Evolutionary conservation across 2,329 filamentous ascomycete species (phyloP).

Genomic region (Aspergillus uvarum): DNA sequence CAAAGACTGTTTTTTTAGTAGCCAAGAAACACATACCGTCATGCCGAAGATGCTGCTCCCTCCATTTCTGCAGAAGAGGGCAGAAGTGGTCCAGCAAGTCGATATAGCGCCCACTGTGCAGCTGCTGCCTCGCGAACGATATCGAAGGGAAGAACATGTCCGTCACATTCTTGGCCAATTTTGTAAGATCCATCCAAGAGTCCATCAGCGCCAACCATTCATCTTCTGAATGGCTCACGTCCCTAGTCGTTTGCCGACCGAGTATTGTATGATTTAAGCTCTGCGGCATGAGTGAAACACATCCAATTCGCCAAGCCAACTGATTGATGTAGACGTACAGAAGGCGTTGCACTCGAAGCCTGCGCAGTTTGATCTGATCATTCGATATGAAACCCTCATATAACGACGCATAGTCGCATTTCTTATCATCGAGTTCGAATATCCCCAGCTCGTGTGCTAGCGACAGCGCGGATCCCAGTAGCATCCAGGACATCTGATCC

Average conservation of each 20-base stretch:
- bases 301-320: conserved; percentile 52
- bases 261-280: conserved; percentile 36
- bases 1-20: not conserved
- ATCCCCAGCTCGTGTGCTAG: conserved; percentile 55
- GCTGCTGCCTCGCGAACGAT: conserved; percentile 35
- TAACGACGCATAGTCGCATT: conserved; percentile 24
- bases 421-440: conserved; percentile 46
- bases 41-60: conserved; percentile 36
- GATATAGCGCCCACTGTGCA: conserved; percentile 51
- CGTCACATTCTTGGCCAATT: conserved; percentile 52
- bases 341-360: conserved; percentile 39
- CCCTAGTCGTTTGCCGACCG: conserved; percentile 29
- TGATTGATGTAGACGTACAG: conserved; percentile 54
- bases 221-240: conserved; percentile 44
- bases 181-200: conserved; percentile 52
- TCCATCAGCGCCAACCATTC: conserved; percentile 55
- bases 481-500: conserved; percentile 62
- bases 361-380: conserved; percentile 34
- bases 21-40: conserved; percentile 18
- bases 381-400: conserved; percentile 29
- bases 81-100: conserved; percentile 47
- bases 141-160: conserved; percentile 54
- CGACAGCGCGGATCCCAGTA: conserved; percentile 55
- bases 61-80: conserved; percentile 40
- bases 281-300: conserved; percentile 54